Evolutionary conservation across 225 moss, liverwort and hornwort genomes (phyloP).

Genomic region (Sphagnum tenellum): DNA sequence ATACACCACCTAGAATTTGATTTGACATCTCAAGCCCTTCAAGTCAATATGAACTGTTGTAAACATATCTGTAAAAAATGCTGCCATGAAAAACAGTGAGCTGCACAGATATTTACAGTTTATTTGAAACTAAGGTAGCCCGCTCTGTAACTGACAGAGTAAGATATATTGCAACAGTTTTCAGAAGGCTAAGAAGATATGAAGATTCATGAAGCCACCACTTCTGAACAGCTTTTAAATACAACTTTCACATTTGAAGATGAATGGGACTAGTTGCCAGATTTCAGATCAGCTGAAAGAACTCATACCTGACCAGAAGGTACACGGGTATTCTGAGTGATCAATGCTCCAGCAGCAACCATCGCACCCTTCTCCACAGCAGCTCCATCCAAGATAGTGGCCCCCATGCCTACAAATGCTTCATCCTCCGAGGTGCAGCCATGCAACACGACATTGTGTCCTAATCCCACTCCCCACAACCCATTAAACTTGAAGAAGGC

Average conservation of each 20-base stretch:
- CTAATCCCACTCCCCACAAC: constrained; percentile 24
- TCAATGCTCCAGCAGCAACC: constrained; percentile 79
- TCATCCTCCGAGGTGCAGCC: constrained; percentile 90
- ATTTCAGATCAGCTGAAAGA: too few relatives aligned
- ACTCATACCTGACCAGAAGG: constrained; percentile 63
- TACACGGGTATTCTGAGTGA: constrained; percentile 63
- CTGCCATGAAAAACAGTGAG: too few relatives aligned
- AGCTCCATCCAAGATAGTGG: constrained; percentile 80
- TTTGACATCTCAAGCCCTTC: not conserved
- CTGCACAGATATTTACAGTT: too few relatives aligned
- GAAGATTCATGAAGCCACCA: too few relatives aligned
- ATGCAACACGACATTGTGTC: constrained; percentile 82
- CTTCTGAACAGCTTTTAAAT: too few relatives aligned
- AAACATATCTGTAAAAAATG: not conserved
- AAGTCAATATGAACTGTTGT: not conserved
- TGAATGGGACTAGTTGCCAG: too few relatives aligned
- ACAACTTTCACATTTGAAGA: too few relatives aligned
- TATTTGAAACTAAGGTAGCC: too few relatives aligned
- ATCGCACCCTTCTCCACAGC: constrained; percentile 87
- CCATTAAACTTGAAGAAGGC: constrained; percentile 2
- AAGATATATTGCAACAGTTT: too few relatives aligned
- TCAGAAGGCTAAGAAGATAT: too few relatives aligned
- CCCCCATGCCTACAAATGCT: constrained; percentile 94
- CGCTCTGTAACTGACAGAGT: too few relatives aligned
- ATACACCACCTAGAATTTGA: too few relatives aligned